A percentile compares a stretch with the other conserved stretches of the same genome.
phyloP scores from a whole-genome alignment of 1,284 basidiomycete genomes.

The Stereum hirsutum region DNA sequence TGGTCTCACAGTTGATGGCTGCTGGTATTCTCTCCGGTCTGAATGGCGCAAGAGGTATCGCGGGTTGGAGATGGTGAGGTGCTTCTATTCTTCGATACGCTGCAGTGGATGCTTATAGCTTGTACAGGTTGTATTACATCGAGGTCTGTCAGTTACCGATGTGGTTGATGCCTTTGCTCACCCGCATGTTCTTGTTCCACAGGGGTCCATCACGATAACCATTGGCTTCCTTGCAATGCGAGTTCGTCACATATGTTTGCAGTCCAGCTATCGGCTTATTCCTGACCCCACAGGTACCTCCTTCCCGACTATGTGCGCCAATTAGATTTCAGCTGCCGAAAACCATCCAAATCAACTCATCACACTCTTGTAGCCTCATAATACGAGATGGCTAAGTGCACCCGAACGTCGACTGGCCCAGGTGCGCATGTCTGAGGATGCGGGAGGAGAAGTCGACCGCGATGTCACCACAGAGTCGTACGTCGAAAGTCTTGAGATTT shows the following conservation, averaged over 20 bases:
- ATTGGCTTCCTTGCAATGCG: conserved; percentile 51
- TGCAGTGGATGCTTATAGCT: neutral
- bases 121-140: conserved; percentile 47
- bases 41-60: conserved; percentile 58
- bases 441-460: conserved; percentile 62
- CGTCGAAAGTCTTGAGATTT: conserved; percentile 14
- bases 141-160: conserved; percentile 30
- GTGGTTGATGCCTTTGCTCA: conserved; percentile 1
- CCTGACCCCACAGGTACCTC: conserved; percentile 5
- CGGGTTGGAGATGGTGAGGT: conserved; percentile 61
- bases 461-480: conserved; percentile 47
- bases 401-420: conserved; percentile 59
- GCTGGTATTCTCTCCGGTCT: conserved; percentile 62
- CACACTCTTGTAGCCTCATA: conserved; percentile 37
- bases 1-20: conserved; percentile 59
- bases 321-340: neutral
- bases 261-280: too few species aligned
- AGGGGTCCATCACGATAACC: conserved; percentile 49
- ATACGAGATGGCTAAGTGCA: conserved; percentile 55
- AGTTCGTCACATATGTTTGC: conserved; percentile 11
- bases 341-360: neutral
- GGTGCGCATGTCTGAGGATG: conserved; percentile 65
- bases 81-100: neutral
- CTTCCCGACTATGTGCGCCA: conserved; percentile 19
- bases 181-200: neutral